A percentile compares a stretch with the other conserved stretches of the same genome.
Conservation (phyloP, 371 early-diverging fungal genomes). For the Apophysomyces ossiformis region DNA sequence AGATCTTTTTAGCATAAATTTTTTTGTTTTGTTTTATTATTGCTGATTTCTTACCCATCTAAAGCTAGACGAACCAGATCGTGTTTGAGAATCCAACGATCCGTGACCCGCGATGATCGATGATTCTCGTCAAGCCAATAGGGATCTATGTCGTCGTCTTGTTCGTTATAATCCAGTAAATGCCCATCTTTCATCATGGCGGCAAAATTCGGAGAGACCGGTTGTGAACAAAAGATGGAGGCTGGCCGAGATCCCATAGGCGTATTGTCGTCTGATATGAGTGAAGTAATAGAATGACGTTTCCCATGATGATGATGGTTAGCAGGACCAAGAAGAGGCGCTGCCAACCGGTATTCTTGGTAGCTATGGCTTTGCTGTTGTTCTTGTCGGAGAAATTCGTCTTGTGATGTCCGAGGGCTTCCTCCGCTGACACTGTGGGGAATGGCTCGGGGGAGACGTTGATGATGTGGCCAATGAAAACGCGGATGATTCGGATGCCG, state of each 20-base stretch:
- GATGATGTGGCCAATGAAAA: constrained; percentile 35
- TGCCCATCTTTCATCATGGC: constrained; percentile 26
- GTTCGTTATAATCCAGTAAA: constrained; percentile 17
- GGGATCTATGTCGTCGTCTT: constrained; percentile 26
- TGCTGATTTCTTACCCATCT: constrained; percentile 39
- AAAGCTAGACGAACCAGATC: constrained; percentile 44
- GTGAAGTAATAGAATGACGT: constrained; percentile 37
- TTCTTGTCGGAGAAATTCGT: constrained; percentile 9
- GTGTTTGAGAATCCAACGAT: constrained; percentile 42
- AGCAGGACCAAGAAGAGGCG: neutral
- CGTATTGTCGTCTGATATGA: constrained; percentile 27
- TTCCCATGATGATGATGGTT: constrained; percentile 12
- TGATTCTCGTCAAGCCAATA: constrained; percentile 24
- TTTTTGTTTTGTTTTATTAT: constrained; percentile 6
- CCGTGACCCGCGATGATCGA: constrained; percentile 4
- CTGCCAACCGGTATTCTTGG: constrained; percentile 20
- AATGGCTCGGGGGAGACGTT: constrained; percentile 11
- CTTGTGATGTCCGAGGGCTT: constrained; percentile 18
- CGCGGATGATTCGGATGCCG: constrained; percentile 40
- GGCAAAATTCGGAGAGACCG: constrained; percentile 35
- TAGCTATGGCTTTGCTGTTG: constrained; percentile 16
- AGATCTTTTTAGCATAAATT: constrained; percentile 12
- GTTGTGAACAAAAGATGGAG: constrained; percentile 38
- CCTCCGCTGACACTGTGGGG: constrained; percentile 18
- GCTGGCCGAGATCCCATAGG: constrained; percentile 32